These are phyloP conservation scores for Ceratocystis smalleyi DNA, from an alignment of 2,329 filamentous ascomycete genomes.

Conservation along the genomic window DNA sequence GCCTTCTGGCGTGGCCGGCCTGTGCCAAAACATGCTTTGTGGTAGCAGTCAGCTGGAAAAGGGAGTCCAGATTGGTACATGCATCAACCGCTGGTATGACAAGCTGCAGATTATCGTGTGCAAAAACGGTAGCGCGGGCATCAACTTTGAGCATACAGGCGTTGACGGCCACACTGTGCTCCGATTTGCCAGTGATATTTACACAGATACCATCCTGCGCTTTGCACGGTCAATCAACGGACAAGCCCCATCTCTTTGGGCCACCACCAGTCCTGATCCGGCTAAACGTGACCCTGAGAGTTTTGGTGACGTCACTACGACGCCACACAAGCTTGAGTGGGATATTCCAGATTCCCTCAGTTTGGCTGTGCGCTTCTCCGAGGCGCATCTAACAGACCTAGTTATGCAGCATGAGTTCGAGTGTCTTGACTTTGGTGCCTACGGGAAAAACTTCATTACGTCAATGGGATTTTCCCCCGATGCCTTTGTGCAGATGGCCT, in stretches of 20 bases:
- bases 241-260: conserved; percentile 80
- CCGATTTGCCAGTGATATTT: conserved; percentile 88
- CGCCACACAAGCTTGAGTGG: conserved; percentile 93
- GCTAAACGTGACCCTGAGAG: conserved; percentile 79
- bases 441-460: conserved; percentile 96
- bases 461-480: conserved; percentile 94
- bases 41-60: conserved; percentile 82
- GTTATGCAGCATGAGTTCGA: conserved; percentile 95
- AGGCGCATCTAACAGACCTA: conserved; percentile 82
- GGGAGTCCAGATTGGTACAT: conserved; percentile 91
- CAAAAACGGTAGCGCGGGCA: conserved; percentile 94
- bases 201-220: conserved; percentile 91
- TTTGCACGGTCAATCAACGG: conserved; percentile 85
- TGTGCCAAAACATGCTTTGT: conserved; percentile 98
- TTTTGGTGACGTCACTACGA: conserved; percentile 86
- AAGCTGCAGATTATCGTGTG: conserved; percentile 98
- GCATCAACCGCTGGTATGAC: conserved; percentile 97
- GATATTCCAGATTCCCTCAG: conserved; percentile 86
- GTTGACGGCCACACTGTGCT: conserved; percentile 95
- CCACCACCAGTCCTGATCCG: conserved; percentile 77
- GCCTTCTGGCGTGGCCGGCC: conserved; percentile 58
- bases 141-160: conserved; percentile 98
- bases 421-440: conserved; percentile 73
- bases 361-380: conserved; percentile 84
- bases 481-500: conserved; percentile 97